Conservation (phyloP, 306 rosid species). For the Pyrus bretschneideri region DNA sequence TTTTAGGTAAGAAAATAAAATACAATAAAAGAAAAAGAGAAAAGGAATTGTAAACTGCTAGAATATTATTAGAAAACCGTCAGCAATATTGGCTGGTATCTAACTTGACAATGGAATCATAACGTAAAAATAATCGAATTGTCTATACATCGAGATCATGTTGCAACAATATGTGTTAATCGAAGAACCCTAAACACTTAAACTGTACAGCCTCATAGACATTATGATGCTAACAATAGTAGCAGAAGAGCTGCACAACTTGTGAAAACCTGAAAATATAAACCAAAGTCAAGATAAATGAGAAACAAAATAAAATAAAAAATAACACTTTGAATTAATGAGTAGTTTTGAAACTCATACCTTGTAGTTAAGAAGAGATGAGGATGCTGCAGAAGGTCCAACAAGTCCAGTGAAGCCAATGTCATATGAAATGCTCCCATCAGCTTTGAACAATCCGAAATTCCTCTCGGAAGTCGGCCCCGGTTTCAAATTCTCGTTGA, state of each 20-base stretch:
- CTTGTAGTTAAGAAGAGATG: constrained; percentile 63
- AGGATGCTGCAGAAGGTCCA: constrained; percentile 50
- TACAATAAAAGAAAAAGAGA: background rate
- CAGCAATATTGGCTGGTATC: constrained; percentile 7
- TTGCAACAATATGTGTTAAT: constrained; percentile 3
- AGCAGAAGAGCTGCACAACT: constrained; percentile 41
- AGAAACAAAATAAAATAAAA: background rate
- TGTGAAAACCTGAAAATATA: constrained; percentile 40
- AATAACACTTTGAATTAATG: background rate
- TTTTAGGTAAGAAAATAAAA: background rate
- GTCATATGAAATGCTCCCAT: constrained; percentile 83
- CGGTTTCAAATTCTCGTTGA: constrained; percentile 80
- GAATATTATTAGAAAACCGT: constrained; percentile 4
- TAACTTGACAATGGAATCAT: background rate
- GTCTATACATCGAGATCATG: constrained; percentile 1
- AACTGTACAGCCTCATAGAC: background rate
- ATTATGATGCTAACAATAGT: constrained; percentile 27
- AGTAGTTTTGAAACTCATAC: constrained; percentile 22
- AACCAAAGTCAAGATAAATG: background rate
- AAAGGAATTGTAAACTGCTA: background rate
- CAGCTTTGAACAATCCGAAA: constrained; percentile 83
- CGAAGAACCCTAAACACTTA: background rate
- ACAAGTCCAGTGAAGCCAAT: constrained; percentile 81
- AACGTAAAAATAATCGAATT: constrained; percentile 3
- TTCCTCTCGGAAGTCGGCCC: constrained; percentile 93